A percentile compares a stretch with the other conserved stretches of the same genome.
Conservation (phyloP, 2,329 filamentous ascomycete species). For the Clonostachys chloroleuca region DNA sequence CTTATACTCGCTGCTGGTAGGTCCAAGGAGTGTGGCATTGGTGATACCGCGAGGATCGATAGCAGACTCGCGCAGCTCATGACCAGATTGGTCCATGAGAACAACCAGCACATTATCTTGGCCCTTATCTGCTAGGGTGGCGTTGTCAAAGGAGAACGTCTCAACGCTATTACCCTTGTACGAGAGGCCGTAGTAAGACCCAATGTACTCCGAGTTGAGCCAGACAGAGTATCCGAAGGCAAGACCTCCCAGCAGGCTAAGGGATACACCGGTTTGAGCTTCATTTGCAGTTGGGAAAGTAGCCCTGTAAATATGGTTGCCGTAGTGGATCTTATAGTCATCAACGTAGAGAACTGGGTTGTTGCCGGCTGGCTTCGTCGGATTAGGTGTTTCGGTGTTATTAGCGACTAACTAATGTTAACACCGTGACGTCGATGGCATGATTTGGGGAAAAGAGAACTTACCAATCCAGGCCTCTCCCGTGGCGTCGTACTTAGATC, state of each 20-base stretch:
- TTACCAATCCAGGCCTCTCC: conserved; percentile 35
- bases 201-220: conserved; percentile 52
- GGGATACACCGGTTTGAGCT: conserved; percentile 34
- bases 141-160: conserved; percentile 45
- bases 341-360: conserved; percentile 52
- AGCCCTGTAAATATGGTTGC: conserved; percentile 49
- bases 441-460: neutral
- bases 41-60: conserved; percentile 46
- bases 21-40: conserved; percentile 42
- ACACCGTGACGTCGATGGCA: conserved; percentile 7
- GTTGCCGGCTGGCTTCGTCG: conserved; percentile 38
- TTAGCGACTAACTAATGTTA: conserved; percentile 26
- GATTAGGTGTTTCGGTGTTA: conserved; percentile 42
- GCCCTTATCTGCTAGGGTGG: conserved; percentile 28
- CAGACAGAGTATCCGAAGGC: conserved; percentile 54
- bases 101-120: conserved; percentile 45
- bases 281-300: conserved; percentile 35
- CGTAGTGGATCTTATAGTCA: conserved; percentile 50
- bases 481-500: conserved; percentile 33
- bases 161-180: conserved; percentile 25
- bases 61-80: conserved; percentile 46
- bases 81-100: conserved; percentile 55
- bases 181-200: conserved; percentile 47
- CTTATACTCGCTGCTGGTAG: conserved; percentile 14
- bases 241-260: conserved; percentile 47